Evolutionary conservation across 2,329 filamentous ascomycete genomes (phyloP), one percentile per base, ranked within the genome.

Genomic region (Drechslera avenae): DNA sequence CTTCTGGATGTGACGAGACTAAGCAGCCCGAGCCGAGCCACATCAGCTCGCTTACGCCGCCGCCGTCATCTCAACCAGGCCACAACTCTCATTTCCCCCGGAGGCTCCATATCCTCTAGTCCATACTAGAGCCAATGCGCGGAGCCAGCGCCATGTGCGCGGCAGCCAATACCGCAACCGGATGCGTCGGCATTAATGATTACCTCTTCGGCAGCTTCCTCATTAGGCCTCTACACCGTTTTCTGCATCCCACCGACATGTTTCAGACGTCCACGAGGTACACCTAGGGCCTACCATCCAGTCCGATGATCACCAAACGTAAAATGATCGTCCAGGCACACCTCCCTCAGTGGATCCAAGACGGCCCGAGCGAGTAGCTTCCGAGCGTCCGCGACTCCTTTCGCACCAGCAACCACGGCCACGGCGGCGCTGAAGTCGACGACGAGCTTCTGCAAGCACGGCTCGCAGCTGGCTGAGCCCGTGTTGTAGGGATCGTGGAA

Each of bases 241-340:
- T 19, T 17, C 19, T 43, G 21, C 28, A 41, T 31, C 33, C 47
- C 52, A 14, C 52, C 36, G 21, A 13, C 23, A 18, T 34, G 44
- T 52, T 49, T 49, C 35, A 48, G 16, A 32, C 35, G 52, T 52
- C 40, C 52, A 55, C 52, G 52, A 52, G 52, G 48, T 44, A 39
- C 39, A 41, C 32, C n/a, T n/a, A 39, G 21, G 17, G 19, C 44
- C 40, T 36, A 16, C 9, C 32, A 23, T 45, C 48, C 52, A 49
- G 52, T 31, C 52, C 49, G 52, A 55, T 39, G 39, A 52, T 48
- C 44, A 21, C 34, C 44, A 43, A 14, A n/a, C 17, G 34, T 52
- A 43, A 36, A 30, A 19, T 39, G 39, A 39, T 37, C 39, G 6
- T 30, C 33, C 28, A 43, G 39, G 33, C 32, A 52, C 44, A 21